Evolutionary conservation across 768 basidiomycete genomes (phyloP), one percentile per base, ranked within the genome.

Genomic region (Termitomyces sp.): DNA sequence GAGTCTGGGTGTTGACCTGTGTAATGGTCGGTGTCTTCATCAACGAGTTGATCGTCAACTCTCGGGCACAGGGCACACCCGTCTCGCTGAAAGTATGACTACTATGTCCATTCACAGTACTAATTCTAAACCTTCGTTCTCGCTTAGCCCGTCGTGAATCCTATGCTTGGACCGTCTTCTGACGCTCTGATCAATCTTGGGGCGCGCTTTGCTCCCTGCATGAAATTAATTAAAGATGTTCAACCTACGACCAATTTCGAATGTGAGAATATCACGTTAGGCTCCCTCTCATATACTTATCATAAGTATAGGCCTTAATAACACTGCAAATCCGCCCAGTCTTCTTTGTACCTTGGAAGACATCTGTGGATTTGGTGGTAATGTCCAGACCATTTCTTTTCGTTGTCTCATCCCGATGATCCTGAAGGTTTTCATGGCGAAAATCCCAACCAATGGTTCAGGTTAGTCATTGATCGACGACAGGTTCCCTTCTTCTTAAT

Each of bases 131-230:
- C 40, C 48, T 30, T 26, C 47, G 31, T 15, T 38, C 50, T 46
- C 23, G 33, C 4, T 19, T 56, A 92, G 87, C 91, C 91, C 21
- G 78, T 80, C 3, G 82, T 94, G 52, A 96, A 95, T 64, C 85
- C 86, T 4, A 92, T 96, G 91, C 77, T 98, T 17, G 96, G 96
- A 2, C 96, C 96, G 3, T 88, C 91, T 0, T 82, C 80, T 48
- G 86, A 85, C 46, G 92, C 87, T 2, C 75, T 98, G 14, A 91
- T 98, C 57, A 83, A 88, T 63, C 74, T 92, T 50, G 95, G 95
- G 3, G 94, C 96, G 23, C 89, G 96, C 28, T 97, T 94, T 67
- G 90, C 91, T 14, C 89, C 94, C 0, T 96, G 94, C 63, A 95
- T 95, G 90, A 94, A 93, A 67, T 62, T 69, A 5, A 84, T 94